Percentiles rank a stretch among this genome's conserved stretches.
These are phyloP conservation scores for Allomyces javanicus DNA, from an alignment of 192 early-diverging fungal genomes.

Conservation along the genomic window DNA sequence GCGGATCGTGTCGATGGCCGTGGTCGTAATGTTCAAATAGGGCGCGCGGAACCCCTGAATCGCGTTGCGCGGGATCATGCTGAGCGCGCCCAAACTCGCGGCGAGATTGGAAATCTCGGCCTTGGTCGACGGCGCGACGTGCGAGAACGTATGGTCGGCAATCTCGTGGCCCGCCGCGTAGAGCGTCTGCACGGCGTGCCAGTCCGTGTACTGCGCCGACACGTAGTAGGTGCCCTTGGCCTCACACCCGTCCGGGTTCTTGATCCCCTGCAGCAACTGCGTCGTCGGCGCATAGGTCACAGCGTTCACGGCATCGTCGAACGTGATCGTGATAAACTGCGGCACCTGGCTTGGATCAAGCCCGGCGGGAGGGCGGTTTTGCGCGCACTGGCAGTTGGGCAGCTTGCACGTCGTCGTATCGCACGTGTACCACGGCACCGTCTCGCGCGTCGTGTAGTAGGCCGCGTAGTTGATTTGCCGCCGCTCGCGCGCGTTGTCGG, in stretches of 20 bases:
- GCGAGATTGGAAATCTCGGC: no score
- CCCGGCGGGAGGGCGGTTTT: background rate
- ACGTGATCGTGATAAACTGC: conserved; percentile 1
- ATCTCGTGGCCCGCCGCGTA: conserved; percentile 9
- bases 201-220: background rate
- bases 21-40: conserved; percentile 11
- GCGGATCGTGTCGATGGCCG: conserved; percentile 5
- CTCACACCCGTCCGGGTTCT: background rate
- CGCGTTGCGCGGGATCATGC: conserved; percentile 9
- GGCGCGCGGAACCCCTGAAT: conserved; percentile 15
- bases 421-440: background rate
- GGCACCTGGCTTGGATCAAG: background rate
- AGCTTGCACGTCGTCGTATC: background rate
- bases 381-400: conserved; percentile 1
- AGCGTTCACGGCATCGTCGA: conserved; percentile 2
- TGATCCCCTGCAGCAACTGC: background rate
- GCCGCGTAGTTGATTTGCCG: no score
- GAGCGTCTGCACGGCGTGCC: background rate
- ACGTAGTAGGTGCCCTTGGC: background rate
- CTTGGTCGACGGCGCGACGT: no score
- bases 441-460: no score
- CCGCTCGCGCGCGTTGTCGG: no score
- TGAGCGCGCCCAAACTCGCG: conserved; percentile 4
- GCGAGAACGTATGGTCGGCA: conserved; percentile 13
- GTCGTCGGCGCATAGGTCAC: background rate